Evolutionary conservation across 768 basidiomycete genomes (phyloP).

Genomic region (Amanita phalloides): DNA sequence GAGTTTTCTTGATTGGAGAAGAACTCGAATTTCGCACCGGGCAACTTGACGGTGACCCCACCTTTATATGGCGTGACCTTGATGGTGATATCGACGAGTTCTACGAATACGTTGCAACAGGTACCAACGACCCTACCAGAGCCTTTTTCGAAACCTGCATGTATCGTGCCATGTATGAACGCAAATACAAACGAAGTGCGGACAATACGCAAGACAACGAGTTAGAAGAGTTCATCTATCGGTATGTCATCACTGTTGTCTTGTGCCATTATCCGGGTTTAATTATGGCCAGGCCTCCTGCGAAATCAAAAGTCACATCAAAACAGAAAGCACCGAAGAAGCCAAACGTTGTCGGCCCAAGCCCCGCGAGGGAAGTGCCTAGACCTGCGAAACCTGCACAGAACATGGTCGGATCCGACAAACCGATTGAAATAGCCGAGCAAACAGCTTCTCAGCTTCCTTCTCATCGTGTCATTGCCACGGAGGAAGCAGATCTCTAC

Average conservation of each 20-base stretch:
- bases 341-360: background rate
- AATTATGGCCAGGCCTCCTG: constrained; percentile 22
- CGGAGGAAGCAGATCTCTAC: constrained; percentile 47
- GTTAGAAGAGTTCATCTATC: constrained; percentile 73
- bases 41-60: constrained; percentile 63
- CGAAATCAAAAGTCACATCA: constrained; percentile 13
- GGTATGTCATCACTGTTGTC: constrained; percentile 31
- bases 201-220: constrained; percentile 57
- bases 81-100: constrained; percentile 88
- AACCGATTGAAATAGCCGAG: background rate
- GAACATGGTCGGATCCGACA: background rate
- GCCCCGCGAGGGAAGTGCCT: background rate
- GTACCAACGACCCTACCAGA: constrained; percentile 70
- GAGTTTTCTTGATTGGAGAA: constrained; percentile 84
- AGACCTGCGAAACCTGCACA: constrained; percentile 6
- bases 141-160: constrained; percentile 91
- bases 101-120: constrained; percentile 83
- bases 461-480: constrained; percentile 14
- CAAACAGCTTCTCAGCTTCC: constrained; percentile 1
- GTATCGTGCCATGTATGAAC: constrained; percentile 94
- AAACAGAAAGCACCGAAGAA: background rate
- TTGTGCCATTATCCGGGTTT: background rate
- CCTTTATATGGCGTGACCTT: constrained; percentile 87
- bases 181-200: constrained; percentile 71
- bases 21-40: constrained; percentile 81